phyloP scores from a whole-genome alignment of 2,329 filamentous ascomycete genomes.

The Colletotrichum spaethianum region DNA sequence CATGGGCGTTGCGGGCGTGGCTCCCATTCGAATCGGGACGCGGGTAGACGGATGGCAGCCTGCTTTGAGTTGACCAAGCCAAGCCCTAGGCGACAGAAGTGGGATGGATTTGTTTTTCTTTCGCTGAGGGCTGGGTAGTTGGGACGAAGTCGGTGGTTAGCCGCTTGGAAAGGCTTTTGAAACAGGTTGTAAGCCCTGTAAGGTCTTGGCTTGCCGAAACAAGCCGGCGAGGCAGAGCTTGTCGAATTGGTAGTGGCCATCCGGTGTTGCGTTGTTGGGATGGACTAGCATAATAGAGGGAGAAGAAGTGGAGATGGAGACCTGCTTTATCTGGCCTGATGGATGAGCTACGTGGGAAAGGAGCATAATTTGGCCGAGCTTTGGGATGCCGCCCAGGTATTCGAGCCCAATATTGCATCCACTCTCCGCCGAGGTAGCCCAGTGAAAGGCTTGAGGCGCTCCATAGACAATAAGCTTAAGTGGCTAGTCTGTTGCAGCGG shows the following conservation, averaged over 20 bases:
- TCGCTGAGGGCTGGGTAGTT: slow-evolving; percentile 5
- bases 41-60: slow-evolving; percentile 28
- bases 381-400: slow-evolving; percentile 7
- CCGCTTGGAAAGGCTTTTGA: slow-evolving; percentile 22
- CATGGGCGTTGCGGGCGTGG: slow-evolving; percentile 19
- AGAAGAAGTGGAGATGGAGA: background rate
- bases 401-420: slow-evolving; percentile 18
- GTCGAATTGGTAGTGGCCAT: slow-evolving; percentile 18
- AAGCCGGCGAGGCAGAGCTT: background rate
- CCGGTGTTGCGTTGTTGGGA: slow-evolving; percentile 21
- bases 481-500: slow-evolving; percentile 28
- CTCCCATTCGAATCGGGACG: slow-evolving; percentile 29
- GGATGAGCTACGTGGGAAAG: slow-evolving; percentile 16
- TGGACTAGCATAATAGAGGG: slow-evolving; percentile 7
- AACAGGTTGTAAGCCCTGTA: slow-evolving; percentile 32
- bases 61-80: slow-evolving; percentile 17
- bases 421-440: background rate
- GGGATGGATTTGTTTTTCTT: background rate
- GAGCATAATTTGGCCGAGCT: slow-evolving; percentile 24
- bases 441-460: background rate
- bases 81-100: background rate
- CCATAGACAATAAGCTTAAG: slow-evolving; percentile 36
- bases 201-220: slow-evolving; percentile 34
- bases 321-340: background rate
- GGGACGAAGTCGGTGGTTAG: slow-evolving; percentile 11